Evolutionary conservation across 2,329 filamentous ascomycete species (phyloP).

Genomic region (Oidium heveae): DNA sequence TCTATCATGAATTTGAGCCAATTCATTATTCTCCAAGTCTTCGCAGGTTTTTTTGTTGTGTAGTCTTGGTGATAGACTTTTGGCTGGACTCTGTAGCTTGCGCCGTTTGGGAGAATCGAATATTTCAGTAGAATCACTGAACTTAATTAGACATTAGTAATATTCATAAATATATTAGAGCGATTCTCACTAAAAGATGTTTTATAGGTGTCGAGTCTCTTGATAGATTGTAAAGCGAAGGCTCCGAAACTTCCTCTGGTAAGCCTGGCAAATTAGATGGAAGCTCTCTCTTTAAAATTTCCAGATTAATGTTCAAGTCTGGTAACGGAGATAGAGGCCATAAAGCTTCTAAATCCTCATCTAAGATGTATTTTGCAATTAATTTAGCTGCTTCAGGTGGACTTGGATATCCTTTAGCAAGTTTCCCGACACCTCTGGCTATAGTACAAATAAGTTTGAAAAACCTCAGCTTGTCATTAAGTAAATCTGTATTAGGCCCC

Average conservation of each 20-base stretch:
- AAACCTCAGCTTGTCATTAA: conserved; percentile 7
- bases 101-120: conserved; percentile 3
- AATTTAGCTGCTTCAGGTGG: conserved; percentile 8
- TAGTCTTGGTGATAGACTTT: too few relatives aligned
- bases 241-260: neutral
- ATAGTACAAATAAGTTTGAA: conserved; percentile 8
- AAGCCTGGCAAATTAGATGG: neutral
- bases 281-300: neutral
- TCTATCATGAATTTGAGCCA: too few relatives aligned
- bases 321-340: conserved; percentile 10
- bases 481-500: conserved; percentile 3
- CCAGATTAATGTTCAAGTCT: conserved; percentile 5
- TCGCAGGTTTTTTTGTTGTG: too few relatives aligned
- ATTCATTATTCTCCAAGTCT: too few relatives aligned
- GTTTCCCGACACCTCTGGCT: conserved; percentile 6
- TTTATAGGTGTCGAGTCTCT: neutral
- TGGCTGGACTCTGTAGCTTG: too few relatives aligned
- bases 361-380: conserved; percentile 8
- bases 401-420: conserved; percentile 3
- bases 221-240: neutral
- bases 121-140: neutral
- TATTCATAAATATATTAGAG: neutral
- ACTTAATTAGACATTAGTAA: neutral
- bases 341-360: conserved; percentile 1
- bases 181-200: conserved; percentile 4